Base-by-base conservation (phyloP, 495 filamentous ascomycete genomes). In the Lophiostoma macrostomum region DNA sequence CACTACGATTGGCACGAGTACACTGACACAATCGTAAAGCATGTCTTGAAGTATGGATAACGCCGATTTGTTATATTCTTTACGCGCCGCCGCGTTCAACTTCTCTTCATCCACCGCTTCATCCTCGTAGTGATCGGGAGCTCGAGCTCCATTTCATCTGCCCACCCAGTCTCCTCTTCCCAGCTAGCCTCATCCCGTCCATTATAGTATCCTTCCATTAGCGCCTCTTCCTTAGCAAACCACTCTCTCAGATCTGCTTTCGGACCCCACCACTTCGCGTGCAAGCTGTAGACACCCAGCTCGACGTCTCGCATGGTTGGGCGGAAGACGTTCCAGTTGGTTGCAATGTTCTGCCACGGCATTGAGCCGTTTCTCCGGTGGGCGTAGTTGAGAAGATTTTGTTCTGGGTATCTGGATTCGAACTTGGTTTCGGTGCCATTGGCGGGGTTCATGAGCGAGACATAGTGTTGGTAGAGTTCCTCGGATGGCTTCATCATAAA, bases 241-340 rank as follows among this genome's bases (percentile, higher is more conserved):
- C 23, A 30, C 16, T 51, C 47, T 36, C 39, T 53, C 22, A 62
- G 34, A 25, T 25, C 37, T 19, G 46, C 36, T 34, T 35, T 58
- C 4, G 18, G 25, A 31, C 48, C 51, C 56, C 61, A 64, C 56
- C 61, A 64, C 46, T 64, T 64, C 35, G 60, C 60, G 29, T 63
- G 60, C 49, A 59, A 55, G 18, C 55, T 59, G 3, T 46, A 50
- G 10, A 59, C 38, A 4, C 60, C 60, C 25, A 59, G 24, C 11
- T 59, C 56, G 13, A 63, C 39, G 37, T 63, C 60, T 6, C 52
- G 40, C 22, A 53, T 50, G 27, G 40, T 60, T 16, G 39, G 20
- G 13, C 20, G 27, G 20, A 49, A 42, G 13, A 60, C 48, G 30
- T 54, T 53, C 56, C 56, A 60, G 8, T 18, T 49, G 13, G 45